phyloP scores from a whole-genome alignment of 192 early-diverging fungal genomes.

The Coemansia sp. region DNA sequence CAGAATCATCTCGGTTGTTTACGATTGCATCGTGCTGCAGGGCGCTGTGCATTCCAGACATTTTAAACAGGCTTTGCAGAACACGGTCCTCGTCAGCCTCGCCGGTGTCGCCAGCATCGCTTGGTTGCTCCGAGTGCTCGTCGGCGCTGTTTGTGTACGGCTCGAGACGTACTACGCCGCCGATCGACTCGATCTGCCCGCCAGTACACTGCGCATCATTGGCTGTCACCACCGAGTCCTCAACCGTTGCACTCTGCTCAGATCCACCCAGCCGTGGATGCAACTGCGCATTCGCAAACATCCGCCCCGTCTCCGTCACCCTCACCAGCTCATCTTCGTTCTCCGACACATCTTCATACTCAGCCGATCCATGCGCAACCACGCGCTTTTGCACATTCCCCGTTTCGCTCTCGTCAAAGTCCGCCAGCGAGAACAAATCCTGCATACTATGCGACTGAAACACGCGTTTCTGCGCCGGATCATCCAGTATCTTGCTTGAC shows the following conservation, averaged over 20 bases:
- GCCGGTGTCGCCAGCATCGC: not conserved
- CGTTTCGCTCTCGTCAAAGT: slow-evolving; percentile 22
- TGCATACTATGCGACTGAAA: slow-evolving; percentile 83
- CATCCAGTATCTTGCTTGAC: slow-evolving; percentile 93
- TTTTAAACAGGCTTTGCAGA: slow-evolving; percentile 76
- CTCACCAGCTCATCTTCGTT: not conserved
- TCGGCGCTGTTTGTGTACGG: slow-evolving; percentile 14
- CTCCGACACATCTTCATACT: not conserved
- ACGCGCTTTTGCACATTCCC: not conserved
- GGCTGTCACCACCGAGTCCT: not conserved
- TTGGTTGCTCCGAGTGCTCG: not conserved
- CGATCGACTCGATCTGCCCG: slow-evolving; percentile 20
- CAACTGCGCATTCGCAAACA: slow-evolving; percentile 78
- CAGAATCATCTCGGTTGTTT: slow-evolving; percentile 59
- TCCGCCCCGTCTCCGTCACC: slow-evolving; percentile 77
- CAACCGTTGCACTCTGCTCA: not conserved
- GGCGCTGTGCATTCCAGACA: slow-evolving; percentile 83
- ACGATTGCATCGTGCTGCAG: slow-evolving; percentile 91
- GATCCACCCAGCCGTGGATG: slow-evolving; percentile 12
- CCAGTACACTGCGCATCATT: not conserved
- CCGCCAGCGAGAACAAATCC: slow-evolving; percentile 81
- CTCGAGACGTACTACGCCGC: slow-evolving; percentile 32
- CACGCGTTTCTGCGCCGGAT: slow-evolving; percentile 85
- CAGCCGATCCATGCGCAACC: not conserved
- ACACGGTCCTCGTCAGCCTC: slow-evolving; percentile 65